Conservation (phyloP, 1,139 yeast genomes). For the Geotrichum restrictum region DNA sequence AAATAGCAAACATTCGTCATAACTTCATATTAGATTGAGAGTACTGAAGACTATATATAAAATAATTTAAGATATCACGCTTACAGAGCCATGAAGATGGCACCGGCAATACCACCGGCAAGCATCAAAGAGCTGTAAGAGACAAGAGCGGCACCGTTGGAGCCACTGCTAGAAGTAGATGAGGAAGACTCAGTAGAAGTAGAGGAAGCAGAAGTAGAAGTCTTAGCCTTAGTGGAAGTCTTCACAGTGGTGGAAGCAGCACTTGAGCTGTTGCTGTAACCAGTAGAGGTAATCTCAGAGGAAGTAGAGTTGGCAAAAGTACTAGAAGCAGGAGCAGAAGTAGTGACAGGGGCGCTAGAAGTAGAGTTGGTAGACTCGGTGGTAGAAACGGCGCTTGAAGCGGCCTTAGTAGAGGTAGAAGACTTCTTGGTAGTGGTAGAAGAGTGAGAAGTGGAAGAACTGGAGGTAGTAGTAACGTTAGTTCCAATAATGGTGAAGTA, state of each 20-base stretch:
- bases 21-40: background rate
- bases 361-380: background rate
- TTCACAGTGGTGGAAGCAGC: conserved; percentile 17
- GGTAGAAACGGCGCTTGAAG: conserved; percentile 1
- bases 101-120: conserved; percentile 19
- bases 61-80: background rate
- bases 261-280: background rate
- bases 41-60: background rate
- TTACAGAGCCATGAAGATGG: conserved; percentile 11
- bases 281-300: conserved; percentile 1
- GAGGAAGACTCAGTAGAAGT: conserved; percentile 20
- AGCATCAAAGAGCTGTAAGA: conserved; percentile 19
- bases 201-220: conserved; percentile 15
- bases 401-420: conserved; percentile 12
- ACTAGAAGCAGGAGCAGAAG: conserved; percentile 16
- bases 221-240: conserved; percentile 17
- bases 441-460: conserved; percentile 24
- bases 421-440: conserved; percentile 24
- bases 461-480: conserved; percentile 22
- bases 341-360: conserved; percentile 6
- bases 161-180: conserved; percentile 10
- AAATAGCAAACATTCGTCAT: background rate
- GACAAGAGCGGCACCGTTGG: conserved; percentile 16
- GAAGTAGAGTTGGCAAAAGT: conserved; percentile 11
- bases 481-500: conserved; percentile 33